Percentiles rank a stretch among this genome's conserved stretches.
Conservation (phyloP, 2,329 filamentous ascomycete genomes). For the Sporothrix variecibatus region DNA sequence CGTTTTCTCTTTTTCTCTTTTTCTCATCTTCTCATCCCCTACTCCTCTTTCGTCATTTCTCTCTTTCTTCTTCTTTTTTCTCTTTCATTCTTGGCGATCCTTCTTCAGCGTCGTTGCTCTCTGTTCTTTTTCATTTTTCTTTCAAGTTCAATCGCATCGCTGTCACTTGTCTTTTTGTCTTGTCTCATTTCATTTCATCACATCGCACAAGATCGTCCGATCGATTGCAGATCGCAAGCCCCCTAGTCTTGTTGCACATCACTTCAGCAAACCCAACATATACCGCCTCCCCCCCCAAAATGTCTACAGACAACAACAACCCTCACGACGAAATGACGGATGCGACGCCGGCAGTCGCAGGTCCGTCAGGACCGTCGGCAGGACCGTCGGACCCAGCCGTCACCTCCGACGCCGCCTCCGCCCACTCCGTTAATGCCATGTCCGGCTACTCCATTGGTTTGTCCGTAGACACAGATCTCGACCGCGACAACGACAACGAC, state of each 20-base stretch:
- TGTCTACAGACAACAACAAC: neutral
- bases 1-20: neutral
- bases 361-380: neutral
- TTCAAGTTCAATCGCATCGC: neutral
- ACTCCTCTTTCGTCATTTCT: neutral
- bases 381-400: neutral
- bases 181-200: neutral
- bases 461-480: neutral
- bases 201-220: neutral
- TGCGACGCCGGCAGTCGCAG: neutral
- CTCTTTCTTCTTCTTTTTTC: neutral
- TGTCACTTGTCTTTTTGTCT: neutral
- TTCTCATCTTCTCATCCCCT: neutral
- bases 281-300: neutral
- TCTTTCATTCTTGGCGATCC: neutral
- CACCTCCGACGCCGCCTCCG: neutral
- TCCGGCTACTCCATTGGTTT: slow-evolving; percentile 25
- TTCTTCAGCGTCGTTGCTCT: neutral
- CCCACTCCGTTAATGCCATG: slow-evolving; percentile 23
- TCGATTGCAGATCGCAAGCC: neutral
- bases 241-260: neutral
- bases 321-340: neutral
- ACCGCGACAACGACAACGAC: slow-evolving; percentile 21
- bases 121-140: neutral
- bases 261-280: neutral